Base-by-base conservation (phyloP, 108 stramenopile species). In the Cyclotella sp. region DNA sequence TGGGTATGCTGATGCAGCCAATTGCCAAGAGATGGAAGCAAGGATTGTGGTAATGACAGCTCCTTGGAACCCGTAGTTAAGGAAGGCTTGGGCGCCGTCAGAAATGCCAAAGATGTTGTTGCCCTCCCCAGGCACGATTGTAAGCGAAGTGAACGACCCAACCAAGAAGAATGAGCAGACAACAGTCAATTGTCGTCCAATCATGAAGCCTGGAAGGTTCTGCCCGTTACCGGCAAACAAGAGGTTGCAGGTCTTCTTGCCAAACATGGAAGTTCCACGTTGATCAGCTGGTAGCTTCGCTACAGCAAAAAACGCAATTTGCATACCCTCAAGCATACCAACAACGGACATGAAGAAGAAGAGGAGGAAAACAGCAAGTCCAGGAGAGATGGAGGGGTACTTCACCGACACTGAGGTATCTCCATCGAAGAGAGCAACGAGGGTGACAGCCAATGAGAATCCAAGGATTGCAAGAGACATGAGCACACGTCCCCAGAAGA, bases 251-350 rank as follows among this genome's bases (percentile, higher is more conserved):
- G 90, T 95, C 60, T 69, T 71, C 57, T 68, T 54, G 66, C 89
- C 93, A 53, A 86, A 87, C 26, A 59, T 67, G 53, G 67, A 47
- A 11, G 51, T 63, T 65, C 86, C 79, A n/a, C 82, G 86, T 43
- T 84, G 82, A 49, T 15, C 49, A 28, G 66, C 58, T 18, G 89
- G 85, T 13, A 95, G 47, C 78, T 92, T 95, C 60, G 85, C 80
- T 34, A 90, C 87, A 34, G 92, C 85, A 62, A 93, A 95, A 63
- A 89, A 79, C 51, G 94, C 94, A 83, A 95, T 93, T 65, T 95
- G 94, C 89, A 92, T 93, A 47, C 88, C 94, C 80, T 95, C 94
- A 55, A 95, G 70, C 78, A 90, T 81, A 80, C 94, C 94, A 54
- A 90, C 89, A 45, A 93, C 52, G 52, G 69, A 65, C 86, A 90